These are phyloP conservation scores for Yarrowia divulgata DNA, from an alignment of 805 yeast species.

Conservation along the genomic window DNA sequence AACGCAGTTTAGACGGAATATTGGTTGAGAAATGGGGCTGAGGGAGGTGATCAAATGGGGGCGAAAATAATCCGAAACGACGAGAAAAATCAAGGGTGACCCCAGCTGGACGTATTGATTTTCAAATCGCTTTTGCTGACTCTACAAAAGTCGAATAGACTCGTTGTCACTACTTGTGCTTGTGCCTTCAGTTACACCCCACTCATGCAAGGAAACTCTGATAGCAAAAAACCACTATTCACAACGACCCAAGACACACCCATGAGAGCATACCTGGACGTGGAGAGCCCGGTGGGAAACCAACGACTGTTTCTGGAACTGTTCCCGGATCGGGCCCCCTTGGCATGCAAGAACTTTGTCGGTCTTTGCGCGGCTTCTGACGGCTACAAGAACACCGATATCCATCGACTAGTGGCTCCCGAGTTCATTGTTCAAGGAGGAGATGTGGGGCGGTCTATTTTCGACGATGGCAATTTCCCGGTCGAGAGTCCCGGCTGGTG, in stretches of 20 bases:
- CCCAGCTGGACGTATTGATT: too few species aligned
- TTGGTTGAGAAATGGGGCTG: neutral
- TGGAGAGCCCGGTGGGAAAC: constrained; percentile 7
- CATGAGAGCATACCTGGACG: constrained; percentile 33
- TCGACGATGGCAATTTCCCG: neutral
- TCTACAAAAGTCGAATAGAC: too few species aligned
- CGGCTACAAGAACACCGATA: constrained; percentile 15
- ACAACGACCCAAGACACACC: neutral
- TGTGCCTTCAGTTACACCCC: too few species aligned
- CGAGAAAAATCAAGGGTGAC: neutral
- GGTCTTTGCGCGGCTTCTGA: neutral
- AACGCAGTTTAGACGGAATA: neutral
- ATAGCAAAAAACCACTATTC: neutral
- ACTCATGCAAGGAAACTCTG: neutral
- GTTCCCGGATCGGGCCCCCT: constrained; percentile 13
- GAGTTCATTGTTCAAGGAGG: constrained; percentile 35
- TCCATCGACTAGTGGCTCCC: constrained; percentile 25
- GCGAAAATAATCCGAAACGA: neutral
- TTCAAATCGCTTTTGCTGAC: too few species aligned
- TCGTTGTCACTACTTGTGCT: too few species aligned
- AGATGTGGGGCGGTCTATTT: neutral
- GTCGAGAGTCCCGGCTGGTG: constrained; percentile 33
- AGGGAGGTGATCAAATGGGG: neutral
- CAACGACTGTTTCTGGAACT: constrained; percentile 9
- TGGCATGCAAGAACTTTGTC: constrained; percentile 15